Evolutionary conservation across 2,329 filamentous ascomycete species (phyloP), one percentile per base, ranked within the genome.

Genomic region (Fusarium keratoplasticum): DNA sequence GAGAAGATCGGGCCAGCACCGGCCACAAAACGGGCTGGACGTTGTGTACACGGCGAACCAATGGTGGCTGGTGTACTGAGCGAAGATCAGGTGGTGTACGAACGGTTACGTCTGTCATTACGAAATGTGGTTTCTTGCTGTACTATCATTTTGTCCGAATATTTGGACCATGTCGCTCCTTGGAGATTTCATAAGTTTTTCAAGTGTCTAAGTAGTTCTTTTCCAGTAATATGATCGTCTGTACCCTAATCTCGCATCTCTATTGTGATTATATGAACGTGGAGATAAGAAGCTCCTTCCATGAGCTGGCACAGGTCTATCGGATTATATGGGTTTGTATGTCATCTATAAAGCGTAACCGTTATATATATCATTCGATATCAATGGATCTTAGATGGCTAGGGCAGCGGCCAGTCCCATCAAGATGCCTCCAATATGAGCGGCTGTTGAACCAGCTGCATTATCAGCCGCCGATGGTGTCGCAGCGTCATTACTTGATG

Each of bases 11-110:
- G 58, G 42, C 0, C 66, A 76, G 47, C 54, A 74, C 36, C 59
- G 50, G 5, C 58, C 66, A 1, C 50, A 52, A 2, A 61, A 62
- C 7, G 67, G 67, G 13, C 36, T 72, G 31, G 70, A 77, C 59
- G 70, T 77, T 5, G 64, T 77, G 3, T 58, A 66, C 6, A 72
- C 69, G 2, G 73, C 73, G 10, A 66, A 66, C 14, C 64, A 65
- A 4, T 73, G 74, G 76, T 76, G 76, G 76, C 35, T 72, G 27
- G 67, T 71, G 6, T 67, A 20, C 11, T 75, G 13, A 54, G 67
- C 6, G 27, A 31, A 20, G 36, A 38, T 33, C 31, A 35, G 20
- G 33, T 36, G 54, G 25, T 58, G 33, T 27, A n/a, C 2, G 4
- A 38, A 11, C 11, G 16, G 16, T 1, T 58, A 16, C 22, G 25